phyloP scores from a whole-genome alignment of 2,329 filamentous ascomycete genomes.

The Pseudogymnoascus sp. region DNA sequence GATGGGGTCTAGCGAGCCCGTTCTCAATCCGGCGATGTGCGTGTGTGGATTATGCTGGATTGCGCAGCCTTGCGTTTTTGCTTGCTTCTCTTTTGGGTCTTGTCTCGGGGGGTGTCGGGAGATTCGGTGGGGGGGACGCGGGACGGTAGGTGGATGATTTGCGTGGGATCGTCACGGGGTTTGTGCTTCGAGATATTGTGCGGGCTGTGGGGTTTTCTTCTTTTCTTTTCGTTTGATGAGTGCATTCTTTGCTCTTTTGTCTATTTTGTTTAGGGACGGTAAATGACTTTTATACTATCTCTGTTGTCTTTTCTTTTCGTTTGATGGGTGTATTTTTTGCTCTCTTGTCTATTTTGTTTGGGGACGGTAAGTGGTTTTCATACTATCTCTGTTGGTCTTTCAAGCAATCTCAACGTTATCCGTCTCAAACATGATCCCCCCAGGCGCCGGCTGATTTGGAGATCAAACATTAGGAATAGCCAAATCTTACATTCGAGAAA shows the following conservation, averaged over 20 bases:
- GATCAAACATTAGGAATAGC: no score
- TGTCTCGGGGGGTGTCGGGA: neutral
- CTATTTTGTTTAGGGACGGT: neutral
- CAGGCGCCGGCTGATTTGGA: neutral
- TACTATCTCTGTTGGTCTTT: neutral
- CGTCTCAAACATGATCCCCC: neutral
- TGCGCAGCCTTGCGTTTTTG: neutral
- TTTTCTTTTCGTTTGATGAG: neutral
- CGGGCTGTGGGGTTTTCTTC: neutral
- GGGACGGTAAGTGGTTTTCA: neutral
- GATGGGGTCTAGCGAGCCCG: neutral
- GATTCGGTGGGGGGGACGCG: neutral
- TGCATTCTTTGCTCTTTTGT: neutral
- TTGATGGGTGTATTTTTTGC: neutral
- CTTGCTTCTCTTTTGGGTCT: neutral
- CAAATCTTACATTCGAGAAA: neutral
- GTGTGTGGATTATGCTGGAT: neutral
- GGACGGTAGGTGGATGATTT: neutral
- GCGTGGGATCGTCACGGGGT: neutral
- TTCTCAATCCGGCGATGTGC: neutral
- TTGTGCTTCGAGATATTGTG: neutral
- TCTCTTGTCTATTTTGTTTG: neutral
- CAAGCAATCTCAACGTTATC: neutral
- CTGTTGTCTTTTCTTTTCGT: neutral
- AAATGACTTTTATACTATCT: neutral